Percentiles rank a stretch among this genome's conserved stretches.
phyloP scores from a whole-genome alignment of 2,329 filamentous ascomycete genomes.

The Ceratocystis cubensis region DNA sequence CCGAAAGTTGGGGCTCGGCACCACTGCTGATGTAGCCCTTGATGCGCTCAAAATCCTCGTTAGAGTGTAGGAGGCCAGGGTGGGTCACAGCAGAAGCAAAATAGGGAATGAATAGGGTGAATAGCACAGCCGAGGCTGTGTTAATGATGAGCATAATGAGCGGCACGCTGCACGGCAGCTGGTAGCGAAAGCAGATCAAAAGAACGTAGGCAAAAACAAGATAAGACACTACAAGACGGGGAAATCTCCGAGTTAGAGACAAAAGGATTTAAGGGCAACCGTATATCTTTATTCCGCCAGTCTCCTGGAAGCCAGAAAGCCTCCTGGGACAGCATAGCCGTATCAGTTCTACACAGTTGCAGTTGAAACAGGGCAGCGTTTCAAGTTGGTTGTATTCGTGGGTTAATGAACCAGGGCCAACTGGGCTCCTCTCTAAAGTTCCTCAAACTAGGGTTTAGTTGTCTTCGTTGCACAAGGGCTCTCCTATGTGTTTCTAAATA shows the following conservation, averaged over 20 bases:
- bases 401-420: too few relatives aligned
- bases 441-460: background rate
- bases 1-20: constrained; percentile 29
- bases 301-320: background rate
- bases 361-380: background rate
- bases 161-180: background rate
- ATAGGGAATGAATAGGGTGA: background rate
- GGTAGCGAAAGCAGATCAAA: background rate
- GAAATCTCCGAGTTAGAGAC: background rate
- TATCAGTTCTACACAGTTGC: background rate
- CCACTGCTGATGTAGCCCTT: constrained; percentile 28
- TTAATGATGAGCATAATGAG: background rate
- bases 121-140: background rate
- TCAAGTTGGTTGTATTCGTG: background rate
- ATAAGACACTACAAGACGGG: background rate
- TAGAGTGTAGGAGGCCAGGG: constrained; percentile 27
- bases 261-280: background rate
- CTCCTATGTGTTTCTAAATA: background rate
- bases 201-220: background rate
- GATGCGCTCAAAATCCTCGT: constrained; percentile 31
- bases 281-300: background rate
- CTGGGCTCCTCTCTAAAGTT: too few relatives aligned
- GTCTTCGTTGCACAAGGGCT: background rate
- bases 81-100: background rate
- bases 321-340: background rate